These are phyloP conservation scores for Withania somnifera DNA, from an alignment of 305 asterid genomes.

Conservation along the genomic window DNA sequence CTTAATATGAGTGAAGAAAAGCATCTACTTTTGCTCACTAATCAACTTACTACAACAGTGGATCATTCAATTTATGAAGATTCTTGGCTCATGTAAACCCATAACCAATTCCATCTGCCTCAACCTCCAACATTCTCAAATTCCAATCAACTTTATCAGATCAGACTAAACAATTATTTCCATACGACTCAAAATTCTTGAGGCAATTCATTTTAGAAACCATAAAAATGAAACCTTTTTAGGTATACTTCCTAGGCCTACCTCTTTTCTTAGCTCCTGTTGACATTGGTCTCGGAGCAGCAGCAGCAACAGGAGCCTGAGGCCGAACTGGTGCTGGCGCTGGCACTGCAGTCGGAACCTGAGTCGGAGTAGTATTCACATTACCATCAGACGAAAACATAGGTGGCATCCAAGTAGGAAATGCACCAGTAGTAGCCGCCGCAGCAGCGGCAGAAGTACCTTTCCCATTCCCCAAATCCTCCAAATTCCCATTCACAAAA, in stretches of 20 bases:
- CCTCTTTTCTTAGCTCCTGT: conserved; percentile 24
- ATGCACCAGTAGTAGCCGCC: conserved; percentile 17
- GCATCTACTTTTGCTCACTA: background rate
- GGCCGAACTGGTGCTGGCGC: background rate
- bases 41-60: background rate
- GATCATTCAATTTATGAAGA: background rate
- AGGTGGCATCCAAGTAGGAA: conserved; percentile 77
- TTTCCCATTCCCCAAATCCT: conserved; percentile 12
- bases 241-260: conserved; percentile 24
- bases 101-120: background rate
- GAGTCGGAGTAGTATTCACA: background rate
- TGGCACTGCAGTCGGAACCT: background rate
- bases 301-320: background rate
- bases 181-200: background rate
- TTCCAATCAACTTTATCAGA: background rate
- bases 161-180: background rate
- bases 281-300: background rate
- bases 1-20: background rate
- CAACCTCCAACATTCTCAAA: background rate
- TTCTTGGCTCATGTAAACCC: background rate
- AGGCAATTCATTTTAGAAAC: background rate
- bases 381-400: conserved; percentile 28
- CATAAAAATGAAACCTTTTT: background rate
- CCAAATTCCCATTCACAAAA: conserved; percentile 29
- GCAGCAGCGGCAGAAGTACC: background rate